Conservation (phyloP, 2,329 filamentous ascomycete species). For the Nemania diffusa region DNA sequence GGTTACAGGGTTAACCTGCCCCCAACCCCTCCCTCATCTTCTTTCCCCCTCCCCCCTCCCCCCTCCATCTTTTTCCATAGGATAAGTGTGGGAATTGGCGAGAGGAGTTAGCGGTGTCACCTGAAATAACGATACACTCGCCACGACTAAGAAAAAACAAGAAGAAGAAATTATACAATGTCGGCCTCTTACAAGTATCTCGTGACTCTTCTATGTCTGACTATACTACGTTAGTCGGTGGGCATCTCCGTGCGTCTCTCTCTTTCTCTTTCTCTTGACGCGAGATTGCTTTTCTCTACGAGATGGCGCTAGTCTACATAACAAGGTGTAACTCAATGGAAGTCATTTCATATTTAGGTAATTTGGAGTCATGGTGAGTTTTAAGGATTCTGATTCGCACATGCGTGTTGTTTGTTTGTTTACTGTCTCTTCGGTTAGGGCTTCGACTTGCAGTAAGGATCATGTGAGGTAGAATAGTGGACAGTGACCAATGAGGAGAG, state of each 20-base stretch:
- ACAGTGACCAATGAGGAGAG: slow-evolving; percentile 27
- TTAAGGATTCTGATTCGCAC: slow-evolving; percentile 23
- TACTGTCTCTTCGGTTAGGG: slow-evolving; percentile 14
- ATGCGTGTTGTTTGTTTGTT: slow-evolving; percentile 31
- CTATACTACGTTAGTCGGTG: not conserved
- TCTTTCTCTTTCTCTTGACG: not conserved
- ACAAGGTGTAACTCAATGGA: not conserved
- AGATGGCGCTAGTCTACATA: not conserved
- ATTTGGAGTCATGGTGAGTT: slow-evolving; percentile 11
- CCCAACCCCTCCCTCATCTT: not conserved
- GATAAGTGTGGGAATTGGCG: not conserved
- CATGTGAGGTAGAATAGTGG: slow-evolving; percentile 28
- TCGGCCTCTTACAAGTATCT: not conserved
- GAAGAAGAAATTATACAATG: not conserved
- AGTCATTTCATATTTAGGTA: not conserved
- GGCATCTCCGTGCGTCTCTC: not conserved
- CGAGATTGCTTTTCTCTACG: not conserved
- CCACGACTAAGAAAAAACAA: not conserved
- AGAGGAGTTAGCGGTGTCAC: slow-evolving; percentile 11
- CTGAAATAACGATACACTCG: slow-evolving; percentile 11
- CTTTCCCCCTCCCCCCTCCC: not conserved
- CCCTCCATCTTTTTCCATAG: not conserved
- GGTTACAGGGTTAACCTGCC: slow-evolving; percentile 11
- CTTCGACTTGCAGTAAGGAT: slow-evolving; percentile 28
- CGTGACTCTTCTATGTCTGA: too few relatives aligned